Conservation (phyloP, 148 eudicot genomes). For the Vaccinium myrtillus region DNA sequence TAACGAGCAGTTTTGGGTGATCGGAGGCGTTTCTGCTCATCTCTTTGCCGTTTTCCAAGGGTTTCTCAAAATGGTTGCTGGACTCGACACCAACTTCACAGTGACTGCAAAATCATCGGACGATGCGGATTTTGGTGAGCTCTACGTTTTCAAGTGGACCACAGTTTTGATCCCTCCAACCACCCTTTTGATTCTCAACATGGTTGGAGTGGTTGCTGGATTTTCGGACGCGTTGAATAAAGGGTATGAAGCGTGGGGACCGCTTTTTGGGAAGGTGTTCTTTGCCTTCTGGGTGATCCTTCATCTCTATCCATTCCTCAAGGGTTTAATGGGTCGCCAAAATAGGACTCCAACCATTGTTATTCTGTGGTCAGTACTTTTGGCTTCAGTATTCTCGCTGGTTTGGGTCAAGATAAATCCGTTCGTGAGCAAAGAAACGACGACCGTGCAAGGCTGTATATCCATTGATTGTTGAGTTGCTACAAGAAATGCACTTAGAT, state of each 20-base stretch:
- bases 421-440: constrained; percentile 50
- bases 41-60: constrained; percentile 98
- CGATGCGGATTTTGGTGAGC: constrained; percentile 83
- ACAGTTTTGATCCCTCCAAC: constrained; percentile 97
- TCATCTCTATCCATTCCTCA: constrained; percentile 92
- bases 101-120: constrained; percentile 88
- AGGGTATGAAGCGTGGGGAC: constrained; percentile 97
- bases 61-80: constrained; percentile 81
- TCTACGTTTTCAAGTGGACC: constrained; percentile 91
- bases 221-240: constrained; percentile 89
- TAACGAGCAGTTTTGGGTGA: constrained; percentile 99
- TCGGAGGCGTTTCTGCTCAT: constrained; percentile 96
- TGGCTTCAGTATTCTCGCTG: constrained; percentile 98
- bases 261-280: constrained; percentile 87
- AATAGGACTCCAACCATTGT: constrained; percentile 96
- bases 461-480: constrained; percentile 70
- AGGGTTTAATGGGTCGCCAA: constrained; percentile 97
- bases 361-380: constrained; percentile 80
- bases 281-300: constrained; percentile 94
- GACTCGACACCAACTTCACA: constrained; percentile 90
- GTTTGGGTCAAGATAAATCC: constrained; percentile 98
- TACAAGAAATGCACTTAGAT: not conserved
- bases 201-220: constrained; percentile 94
- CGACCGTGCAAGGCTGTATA: constrained; percentile 58
- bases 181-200: constrained; percentile 70